Evolutionary conservation across 164 flowering plant species (phyloP).

Genomic region (Dillenia suffruticosa): DNA sequence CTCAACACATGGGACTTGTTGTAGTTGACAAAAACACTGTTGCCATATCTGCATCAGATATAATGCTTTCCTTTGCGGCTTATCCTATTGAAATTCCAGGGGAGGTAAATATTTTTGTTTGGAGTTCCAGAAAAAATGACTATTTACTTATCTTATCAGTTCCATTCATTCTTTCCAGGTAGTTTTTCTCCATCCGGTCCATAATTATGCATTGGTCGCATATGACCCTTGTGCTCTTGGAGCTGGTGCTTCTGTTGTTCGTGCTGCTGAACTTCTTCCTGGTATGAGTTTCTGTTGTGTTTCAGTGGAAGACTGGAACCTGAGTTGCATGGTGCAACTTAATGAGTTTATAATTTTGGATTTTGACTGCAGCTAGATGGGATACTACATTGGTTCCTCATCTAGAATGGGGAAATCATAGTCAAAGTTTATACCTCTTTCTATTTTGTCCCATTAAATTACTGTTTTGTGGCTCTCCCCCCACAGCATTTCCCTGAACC

Average conservation of each 20-base stretch:
- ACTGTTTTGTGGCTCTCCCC: no score
- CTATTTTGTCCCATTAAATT: no score
- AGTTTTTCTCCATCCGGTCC: conserved; percentile 92
- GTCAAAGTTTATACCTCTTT: no score
- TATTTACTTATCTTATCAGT: conserved; percentile 3
- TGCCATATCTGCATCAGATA: conserved; percentile 82
- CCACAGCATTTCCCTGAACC: no score
- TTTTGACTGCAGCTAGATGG: no score
- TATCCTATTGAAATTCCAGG: conserved; percentile 96
- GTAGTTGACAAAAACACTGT: conserved; percentile 92
- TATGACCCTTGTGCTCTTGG: conserved; percentile 89
- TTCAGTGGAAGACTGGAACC: no score
- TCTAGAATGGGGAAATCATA: no score
- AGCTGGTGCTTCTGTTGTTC: conserved; percentile 68
- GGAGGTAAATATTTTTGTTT: conserved; percentile 45
- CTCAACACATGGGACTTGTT: conserved; percentile 72
- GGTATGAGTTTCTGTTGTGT: conserved; percentile 32
- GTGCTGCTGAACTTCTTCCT: conserved; percentile 89
- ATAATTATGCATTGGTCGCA: conserved; percentile 91
- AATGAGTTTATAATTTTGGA: no score
- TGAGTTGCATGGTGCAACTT: no score
- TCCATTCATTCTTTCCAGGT: conserved; percentile 43
- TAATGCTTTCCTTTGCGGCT: conserved; percentile 97
- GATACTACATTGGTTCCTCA: no score
- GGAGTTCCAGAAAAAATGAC: background rate